phyloP scores from a whole-genome alignment of 352 stramenopile genomes.

The Globisporangium irregulare region DNA sequence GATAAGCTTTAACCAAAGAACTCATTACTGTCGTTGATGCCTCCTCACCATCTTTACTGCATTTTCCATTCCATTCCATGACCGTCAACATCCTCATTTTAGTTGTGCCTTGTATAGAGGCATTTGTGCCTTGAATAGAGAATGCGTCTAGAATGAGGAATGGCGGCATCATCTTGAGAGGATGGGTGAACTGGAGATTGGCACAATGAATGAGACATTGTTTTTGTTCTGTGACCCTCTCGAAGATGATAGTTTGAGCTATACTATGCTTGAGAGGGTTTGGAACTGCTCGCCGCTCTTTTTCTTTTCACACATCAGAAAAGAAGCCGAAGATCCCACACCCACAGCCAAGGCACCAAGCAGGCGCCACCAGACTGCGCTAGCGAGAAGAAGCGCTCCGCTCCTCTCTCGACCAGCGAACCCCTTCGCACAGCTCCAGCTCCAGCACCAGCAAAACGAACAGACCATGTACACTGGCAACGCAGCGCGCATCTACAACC shows the following conservation, averaged over 20 bases:
- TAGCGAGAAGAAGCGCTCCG: background rate
- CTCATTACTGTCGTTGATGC: background rate
- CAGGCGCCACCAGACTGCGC: background rate
- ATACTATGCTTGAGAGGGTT: background rate
- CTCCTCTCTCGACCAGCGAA: background rate
- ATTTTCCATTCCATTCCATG: background rate
- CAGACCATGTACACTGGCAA: conserved; percentile 60
- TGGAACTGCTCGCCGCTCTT: conserved; percentile 6
- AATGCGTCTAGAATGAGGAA: background rate
- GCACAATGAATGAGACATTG: background rate
- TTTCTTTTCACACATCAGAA: conserved; percentile 11
- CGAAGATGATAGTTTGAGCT: background rate
- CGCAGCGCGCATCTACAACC: conserved; percentile 67
- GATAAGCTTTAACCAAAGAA: background rate
- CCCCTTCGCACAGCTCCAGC: too few relatives aligned
- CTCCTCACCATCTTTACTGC: background rate
- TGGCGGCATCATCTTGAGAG: background rate
- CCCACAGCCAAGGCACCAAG: background rate
- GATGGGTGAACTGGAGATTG: background rate
- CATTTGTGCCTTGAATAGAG: background rate
- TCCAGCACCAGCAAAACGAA: background rate
- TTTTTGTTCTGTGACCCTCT: background rate
- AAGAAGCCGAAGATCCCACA: conserved; percentile 8
- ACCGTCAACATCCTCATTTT: background rate
- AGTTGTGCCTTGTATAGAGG: background rate